These are phyloP conservation scores for Hericium coralloides DNA, from an alignment of 768 basidiomycete genomes.

Conservation along the genomic window DNA sequence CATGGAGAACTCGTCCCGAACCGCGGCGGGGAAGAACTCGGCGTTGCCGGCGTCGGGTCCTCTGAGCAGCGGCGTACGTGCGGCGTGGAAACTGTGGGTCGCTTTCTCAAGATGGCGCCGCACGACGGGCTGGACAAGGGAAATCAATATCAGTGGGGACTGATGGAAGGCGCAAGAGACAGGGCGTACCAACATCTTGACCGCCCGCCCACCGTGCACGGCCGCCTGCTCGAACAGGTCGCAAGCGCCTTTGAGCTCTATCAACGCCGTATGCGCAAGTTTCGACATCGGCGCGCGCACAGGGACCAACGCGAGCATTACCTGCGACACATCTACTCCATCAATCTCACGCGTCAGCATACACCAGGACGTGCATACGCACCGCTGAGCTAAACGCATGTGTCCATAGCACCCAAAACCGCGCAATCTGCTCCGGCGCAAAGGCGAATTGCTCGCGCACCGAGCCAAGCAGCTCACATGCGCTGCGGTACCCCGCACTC, in stretches of 20 bases:
- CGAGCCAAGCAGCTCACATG: constrained; percentile 6
- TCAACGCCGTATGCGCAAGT: constrained; percentile 60
- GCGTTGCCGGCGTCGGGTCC: constrained; percentile 38
- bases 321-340: constrained; percentile 27
- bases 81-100: constrained; percentile 28
- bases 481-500: constrained; percentile 10
- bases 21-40: constrained; percentile 52
- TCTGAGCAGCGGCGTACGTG: constrained; percentile 13
- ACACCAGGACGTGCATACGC: background rate
- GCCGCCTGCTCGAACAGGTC: constrained; percentile 61
- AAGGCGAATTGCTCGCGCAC: constrained; percentile 1
- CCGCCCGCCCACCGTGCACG: constrained; percentile 52
- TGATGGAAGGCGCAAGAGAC: background rate
- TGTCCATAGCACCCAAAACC: constrained; percentile 13
- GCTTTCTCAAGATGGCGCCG: constrained; percentile 51
- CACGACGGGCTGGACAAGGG: constrained; percentile 48
- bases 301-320: constrained; percentile 72
- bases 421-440: constrained; percentile 5
- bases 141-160: background rate
- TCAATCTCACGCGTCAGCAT: too few relatives aligned
- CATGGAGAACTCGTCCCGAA: constrained; percentile 61
- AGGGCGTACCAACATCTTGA: constrained; percentile 55
- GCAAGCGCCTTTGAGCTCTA: constrained; percentile 53
- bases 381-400: constrained; percentile 11
- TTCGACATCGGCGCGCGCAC: constrained; percentile 58